Evolutionary conservation across 2,329 filamentous ascomycete species (phyloP).

Genomic region (Colletotrichum costaricense): DNA sequence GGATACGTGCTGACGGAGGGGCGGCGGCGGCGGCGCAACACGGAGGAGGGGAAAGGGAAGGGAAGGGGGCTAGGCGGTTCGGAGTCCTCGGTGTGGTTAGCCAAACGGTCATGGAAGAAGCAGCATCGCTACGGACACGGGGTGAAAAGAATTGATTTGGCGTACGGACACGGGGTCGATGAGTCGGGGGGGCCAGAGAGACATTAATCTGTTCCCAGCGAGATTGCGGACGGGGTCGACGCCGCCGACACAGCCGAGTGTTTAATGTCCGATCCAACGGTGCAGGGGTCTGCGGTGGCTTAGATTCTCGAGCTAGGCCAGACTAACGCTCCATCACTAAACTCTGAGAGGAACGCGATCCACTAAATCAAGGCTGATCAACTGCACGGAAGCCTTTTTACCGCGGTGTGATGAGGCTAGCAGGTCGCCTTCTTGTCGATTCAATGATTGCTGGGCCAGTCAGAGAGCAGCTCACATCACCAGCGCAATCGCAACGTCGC

Average conservation of each 20-base stretch:
- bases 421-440: neutral
- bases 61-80: neutral
- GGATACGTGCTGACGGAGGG: neutral
- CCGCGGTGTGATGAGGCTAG: neutral
- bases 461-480: neutral
- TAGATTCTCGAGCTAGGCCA: neutral
- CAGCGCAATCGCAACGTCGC: neutral
- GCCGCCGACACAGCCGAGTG: conserved; percentile 8
- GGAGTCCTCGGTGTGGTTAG: neutral
- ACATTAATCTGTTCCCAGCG: conserved; percentile 8
- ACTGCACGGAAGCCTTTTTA: neutral
- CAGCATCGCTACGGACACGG: conserved; percentile 25
- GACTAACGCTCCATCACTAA: neutral
- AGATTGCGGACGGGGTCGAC: conserved; percentile 9
- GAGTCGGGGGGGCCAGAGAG: neutral
- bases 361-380: neutral
- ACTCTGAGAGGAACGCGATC: neutral
- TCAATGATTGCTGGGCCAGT: neutral
- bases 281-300: conserved; percentile 18
- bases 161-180: conserved; percentile 22
- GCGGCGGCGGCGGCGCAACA: neutral
- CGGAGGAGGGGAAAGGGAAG: neutral
- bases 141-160: neutral
- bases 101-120: neutral
- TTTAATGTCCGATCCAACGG: neutral